Evolutionary conservation across 768 basidiomycete species (phyloP).

Genomic region (Hericium erinaceus): DNA sequence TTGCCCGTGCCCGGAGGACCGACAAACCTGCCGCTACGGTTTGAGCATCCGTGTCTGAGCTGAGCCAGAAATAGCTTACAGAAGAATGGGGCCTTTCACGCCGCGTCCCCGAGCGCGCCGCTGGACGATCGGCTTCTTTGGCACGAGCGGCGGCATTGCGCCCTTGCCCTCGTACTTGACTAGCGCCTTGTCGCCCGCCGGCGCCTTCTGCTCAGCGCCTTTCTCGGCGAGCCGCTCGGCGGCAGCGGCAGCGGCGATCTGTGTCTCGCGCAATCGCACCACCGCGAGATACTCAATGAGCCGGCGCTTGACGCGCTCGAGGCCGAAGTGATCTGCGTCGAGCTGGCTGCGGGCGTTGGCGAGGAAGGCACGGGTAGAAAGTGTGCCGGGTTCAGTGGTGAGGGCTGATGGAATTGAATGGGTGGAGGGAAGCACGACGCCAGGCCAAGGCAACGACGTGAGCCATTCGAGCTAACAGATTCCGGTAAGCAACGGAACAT

Average conservation of each 20-base stretch:
- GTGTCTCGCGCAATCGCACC: constrained; percentile 40
- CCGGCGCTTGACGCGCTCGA: constrained; percentile 88
- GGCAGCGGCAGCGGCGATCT: constrained; percentile 3
- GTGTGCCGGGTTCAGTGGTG: constrained; percentile 16
- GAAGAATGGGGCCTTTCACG: constrained; percentile 65
- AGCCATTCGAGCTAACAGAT: constrained; percentile 77
- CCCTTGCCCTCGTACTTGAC: constrained; percentile 11
- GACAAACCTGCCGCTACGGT: constrained; percentile 45
- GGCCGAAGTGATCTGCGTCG: constrained; percentile 85
- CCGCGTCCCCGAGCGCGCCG: constrained; percentile 23
- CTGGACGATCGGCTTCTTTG: constrained; percentile 4
- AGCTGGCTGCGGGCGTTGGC: constrained; percentile 66
- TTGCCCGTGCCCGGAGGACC: constrained; percentile 91
- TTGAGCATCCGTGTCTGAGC: too few species aligned
- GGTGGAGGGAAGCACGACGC: constrained; percentile 24
- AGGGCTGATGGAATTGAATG: constrained; percentile 2
- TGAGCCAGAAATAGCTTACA: constrained; percentile 28
- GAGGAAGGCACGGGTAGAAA: constrained; percentile 54
- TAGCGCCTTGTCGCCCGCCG: constrained; percentile 8
- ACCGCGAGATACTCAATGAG: constrained; percentile 90
- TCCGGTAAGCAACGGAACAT: not conserved
- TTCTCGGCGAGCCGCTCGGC: constrained; percentile 4
- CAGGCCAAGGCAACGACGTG: constrained; percentile 77
- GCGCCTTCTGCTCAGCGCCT: constrained; percentile 12
- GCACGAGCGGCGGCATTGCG: constrained; percentile 4